Base-by-base conservation (phyloP, 495 filamentous ascomycete genomes). In the Penicillium crystallinum region DNA sequence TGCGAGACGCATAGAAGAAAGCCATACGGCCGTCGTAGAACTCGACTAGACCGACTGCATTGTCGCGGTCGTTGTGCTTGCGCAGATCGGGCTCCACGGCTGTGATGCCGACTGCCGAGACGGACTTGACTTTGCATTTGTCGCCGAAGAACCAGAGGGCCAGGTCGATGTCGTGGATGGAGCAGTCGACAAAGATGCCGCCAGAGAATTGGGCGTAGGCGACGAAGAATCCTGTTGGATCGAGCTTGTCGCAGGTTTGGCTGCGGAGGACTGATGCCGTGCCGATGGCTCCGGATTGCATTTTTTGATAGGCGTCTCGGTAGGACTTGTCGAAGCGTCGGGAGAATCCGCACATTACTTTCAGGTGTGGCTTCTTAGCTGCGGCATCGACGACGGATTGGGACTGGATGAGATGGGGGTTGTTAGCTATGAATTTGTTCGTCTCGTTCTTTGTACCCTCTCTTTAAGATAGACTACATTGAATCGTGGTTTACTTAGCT, bases 111-210 rank as follows among this genome's bases (percentile, higher is more conserved):
- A 75, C 59, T 0, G 77, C 77, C 1, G 67, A 66, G 14, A 80
- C 76, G 51, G 66, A 70, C 61, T 84, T 82, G 37, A 76, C 69
- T 23, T 63, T 64, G 37, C 62, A 56, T n/a, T 76, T 69, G 36
- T 76, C 57, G 10, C 75, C 76, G 60, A 81, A 79, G 69, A 80
- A 82, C 78, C 77, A 82, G 21, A 83, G 67, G 0, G 76, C 64
- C 0, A 83, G 71, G 52, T 83, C 80, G 54, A 83, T 81, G 44
- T 82, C 80, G 59, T 82, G 80, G 53, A 83, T 78, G 7, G 65
- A 68, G 65, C 75, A 79, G 65, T 82, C 80, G 14, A 82, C 80
- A 47, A 83, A 83, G 50, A 81, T 95, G 0, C 80, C 80, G 25
- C 80, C 80, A 11, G 67, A 73, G 65, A 72, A 77, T 41, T 77